phyloP scores from a whole-genome alignment of 257 asterid species.

The Nicotiana noctiflora region DNA sequence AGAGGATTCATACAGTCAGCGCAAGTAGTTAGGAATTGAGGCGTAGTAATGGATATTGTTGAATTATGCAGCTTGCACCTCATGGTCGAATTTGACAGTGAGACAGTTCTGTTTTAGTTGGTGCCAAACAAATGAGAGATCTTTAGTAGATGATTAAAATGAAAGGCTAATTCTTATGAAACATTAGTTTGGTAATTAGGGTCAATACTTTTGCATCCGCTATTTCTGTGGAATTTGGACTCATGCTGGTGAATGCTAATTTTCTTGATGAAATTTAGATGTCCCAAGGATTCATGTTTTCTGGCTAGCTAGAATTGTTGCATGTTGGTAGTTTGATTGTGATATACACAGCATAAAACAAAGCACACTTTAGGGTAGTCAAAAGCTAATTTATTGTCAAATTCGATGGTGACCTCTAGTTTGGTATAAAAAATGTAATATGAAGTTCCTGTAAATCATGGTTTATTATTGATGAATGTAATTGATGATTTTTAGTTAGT shows the following conservation, averaged over 20 bases:
- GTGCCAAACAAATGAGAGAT: neutral
- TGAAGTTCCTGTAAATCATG: neutral
- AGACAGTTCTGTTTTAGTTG: neutral
- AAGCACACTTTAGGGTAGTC: neutral
- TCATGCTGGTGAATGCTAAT: neutral
- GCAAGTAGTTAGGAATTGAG: neutral
- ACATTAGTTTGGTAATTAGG: neutral
- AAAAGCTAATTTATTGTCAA: neutral
- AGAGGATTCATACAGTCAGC: neutral
- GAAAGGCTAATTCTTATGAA: neutral
- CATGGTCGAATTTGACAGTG: neutral
- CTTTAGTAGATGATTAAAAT: neutral
- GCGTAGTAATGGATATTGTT: neutral
- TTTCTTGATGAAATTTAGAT: neutral
- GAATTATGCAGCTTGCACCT: neutral
- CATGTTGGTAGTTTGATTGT: neutral
- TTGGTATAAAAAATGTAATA: neutral
- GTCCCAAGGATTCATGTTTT: neutral
- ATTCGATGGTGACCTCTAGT: neutral
- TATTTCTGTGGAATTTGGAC: neutral
- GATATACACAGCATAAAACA: neutral
- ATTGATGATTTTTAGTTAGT: neutral
- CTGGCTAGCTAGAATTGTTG: neutral
- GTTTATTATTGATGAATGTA: neutral
- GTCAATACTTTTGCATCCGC: neutral